Evolutionary conservation across 1,284 basidiomycete genomes (phyloP).

Genomic region (Sporisorium scitamineum): DNA sequence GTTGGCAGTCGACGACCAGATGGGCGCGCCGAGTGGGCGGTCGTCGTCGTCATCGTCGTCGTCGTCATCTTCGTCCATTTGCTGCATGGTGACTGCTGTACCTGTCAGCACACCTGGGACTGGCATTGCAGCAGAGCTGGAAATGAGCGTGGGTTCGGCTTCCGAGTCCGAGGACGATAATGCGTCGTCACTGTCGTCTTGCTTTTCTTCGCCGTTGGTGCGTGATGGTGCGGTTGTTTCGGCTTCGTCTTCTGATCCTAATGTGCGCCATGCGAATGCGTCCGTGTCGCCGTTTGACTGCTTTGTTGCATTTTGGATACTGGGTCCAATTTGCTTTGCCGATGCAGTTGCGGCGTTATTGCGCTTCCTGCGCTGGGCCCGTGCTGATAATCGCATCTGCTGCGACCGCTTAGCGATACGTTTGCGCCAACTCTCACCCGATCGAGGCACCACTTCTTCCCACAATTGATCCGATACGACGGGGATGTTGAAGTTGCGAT

Average conservation of each 20-base stretch:
- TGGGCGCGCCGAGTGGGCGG: constrained; percentile 37
- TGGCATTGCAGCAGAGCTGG: background rate
- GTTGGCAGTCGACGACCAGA: constrained; percentile 19
- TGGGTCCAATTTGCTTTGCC: background rate
- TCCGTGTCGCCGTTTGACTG: background rate
- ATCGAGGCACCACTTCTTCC: constrained; percentile 50
- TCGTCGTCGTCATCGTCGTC: constrained; percentile 54
- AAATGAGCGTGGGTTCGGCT: constrained; percentile 2
- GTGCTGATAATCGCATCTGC: constrained; percentile 15
- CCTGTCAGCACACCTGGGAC: constrained; percentile 14
- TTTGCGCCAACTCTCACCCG: constrained; percentile 31
- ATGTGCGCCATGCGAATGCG: constrained; percentile 34
- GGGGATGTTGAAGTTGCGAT: constrained; percentile 41
- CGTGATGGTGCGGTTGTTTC: background rate
- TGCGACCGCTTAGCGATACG: constrained; percentile 29
- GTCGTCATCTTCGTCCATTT: constrained; percentile 42
- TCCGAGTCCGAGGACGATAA: constrained; percentile 28
- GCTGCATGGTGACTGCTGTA: constrained; percentile 43
- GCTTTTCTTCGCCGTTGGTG: constrained; percentile 5
- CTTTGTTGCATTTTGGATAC: background rate
- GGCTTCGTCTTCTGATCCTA: constrained; percentile 31
- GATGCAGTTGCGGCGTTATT: background rate
- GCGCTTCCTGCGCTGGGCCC: constrained; percentile 17
- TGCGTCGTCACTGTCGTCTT: constrained; percentile 15
- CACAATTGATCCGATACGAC: constrained; percentile 49